These are phyloP conservation scores for Apophysomyces trapeziformis DNA, from an alignment of 371 early-diverging fungal species.

Conservation along the genomic window DNA sequence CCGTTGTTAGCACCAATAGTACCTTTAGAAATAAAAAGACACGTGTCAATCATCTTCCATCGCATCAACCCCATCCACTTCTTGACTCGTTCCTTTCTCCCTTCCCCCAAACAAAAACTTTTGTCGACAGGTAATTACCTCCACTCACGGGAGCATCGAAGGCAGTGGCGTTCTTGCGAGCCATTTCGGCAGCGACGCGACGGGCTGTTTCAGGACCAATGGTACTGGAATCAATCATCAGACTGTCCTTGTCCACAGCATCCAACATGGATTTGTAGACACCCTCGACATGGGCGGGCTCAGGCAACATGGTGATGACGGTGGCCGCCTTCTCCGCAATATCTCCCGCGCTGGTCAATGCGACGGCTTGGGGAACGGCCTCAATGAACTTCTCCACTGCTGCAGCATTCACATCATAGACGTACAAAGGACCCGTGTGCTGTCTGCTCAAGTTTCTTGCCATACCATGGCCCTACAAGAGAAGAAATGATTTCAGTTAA, in stretches of 20 bases:
- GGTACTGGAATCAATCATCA: slow-evolving; percentile 91
- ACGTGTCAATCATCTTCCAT: neutral
- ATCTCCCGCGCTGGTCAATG: slow-evolving; percentile 66
- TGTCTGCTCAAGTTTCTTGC: slow-evolving; percentile 83
- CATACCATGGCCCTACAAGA: slow-evolving; percentile 80
- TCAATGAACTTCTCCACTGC: slow-evolving; percentile 58
- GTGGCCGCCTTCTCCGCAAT: slow-evolving; percentile 75
- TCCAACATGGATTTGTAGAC: slow-evolving; percentile 79
- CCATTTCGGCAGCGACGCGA: slow-evolving; percentile 65
- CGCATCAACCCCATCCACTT: too few relatives aligned
- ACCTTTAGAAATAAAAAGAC: slow-evolving; percentile 42
- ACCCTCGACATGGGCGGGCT: slow-evolving; percentile 73
- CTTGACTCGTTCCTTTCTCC: too few relatives aligned
- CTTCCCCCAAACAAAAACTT: too few relatives aligned
- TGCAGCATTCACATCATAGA: slow-evolving; percentile 73
- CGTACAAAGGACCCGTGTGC: slow-evolving; percentile 56
- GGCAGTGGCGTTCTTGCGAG: slow-evolving; percentile 62
- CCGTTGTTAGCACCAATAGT: slow-evolving; percentile 89
- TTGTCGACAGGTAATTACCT: slow-evolving; percentile 46
- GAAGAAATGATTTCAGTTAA: too few relatives aligned
- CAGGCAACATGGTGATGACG: slow-evolving; percentile 95
- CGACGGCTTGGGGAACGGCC: slow-evolving; percentile 48
- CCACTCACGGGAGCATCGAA: slow-evolving; percentile 98
- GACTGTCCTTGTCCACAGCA: slow-evolving; percentile 48
- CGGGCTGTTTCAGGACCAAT: slow-evolving; percentile 81